Evolutionary conservation across 202 grass and related monocot genomes (phyloP), one percentile per base, ranked within the genome.

Genomic region (Miscanthus sacchariflorus): DNA sequence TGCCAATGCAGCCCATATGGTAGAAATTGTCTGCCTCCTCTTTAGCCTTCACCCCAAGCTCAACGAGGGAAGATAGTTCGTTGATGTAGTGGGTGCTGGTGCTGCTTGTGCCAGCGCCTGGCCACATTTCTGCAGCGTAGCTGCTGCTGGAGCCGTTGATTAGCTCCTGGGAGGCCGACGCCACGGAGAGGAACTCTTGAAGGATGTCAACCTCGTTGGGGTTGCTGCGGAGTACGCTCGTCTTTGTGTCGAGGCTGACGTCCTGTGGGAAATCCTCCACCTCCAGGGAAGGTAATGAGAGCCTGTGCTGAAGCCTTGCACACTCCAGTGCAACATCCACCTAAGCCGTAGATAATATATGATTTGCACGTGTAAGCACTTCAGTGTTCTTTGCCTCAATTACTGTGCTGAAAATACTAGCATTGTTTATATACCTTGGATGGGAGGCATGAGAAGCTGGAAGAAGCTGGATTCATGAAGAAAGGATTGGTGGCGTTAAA

Each of bases 281-380:
- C 72, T 92, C 89, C 81, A 99, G 80, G 5, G 92, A 90, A 45
- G 96, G 96, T 75, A 99, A 82, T 44, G 91, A 74, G 45, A 99
- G 86, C 88, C 94, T 95, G 71, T 95, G 92, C 76, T 99, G 96
- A 84, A 99, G 81, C 89, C 96, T 93, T 81, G 92, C 92, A 84
- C 96, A 93, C 70, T 96, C 94, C 71, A 96, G 82, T 59, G 94
- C 96, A 36, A 99, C 91, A 63, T 99, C 92, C 42, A 96, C 94
- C 96, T 99, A 91, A 80, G 72, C 42, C 11, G 1, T 9, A 52
- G 8, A 12, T n/a, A 45, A 68, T 19, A 68, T 66, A 54, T 69
- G 49, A 38, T 59, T 27, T 33, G 15, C 70, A 67, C 19, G 19
- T 46, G n/a, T 80, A 44, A 40, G 61, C 23, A 76, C 27, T 54